Conservation (phyloP, 2,329 filamentous ascomycete species). For the Zymoseptoria passerinii region DNA sequence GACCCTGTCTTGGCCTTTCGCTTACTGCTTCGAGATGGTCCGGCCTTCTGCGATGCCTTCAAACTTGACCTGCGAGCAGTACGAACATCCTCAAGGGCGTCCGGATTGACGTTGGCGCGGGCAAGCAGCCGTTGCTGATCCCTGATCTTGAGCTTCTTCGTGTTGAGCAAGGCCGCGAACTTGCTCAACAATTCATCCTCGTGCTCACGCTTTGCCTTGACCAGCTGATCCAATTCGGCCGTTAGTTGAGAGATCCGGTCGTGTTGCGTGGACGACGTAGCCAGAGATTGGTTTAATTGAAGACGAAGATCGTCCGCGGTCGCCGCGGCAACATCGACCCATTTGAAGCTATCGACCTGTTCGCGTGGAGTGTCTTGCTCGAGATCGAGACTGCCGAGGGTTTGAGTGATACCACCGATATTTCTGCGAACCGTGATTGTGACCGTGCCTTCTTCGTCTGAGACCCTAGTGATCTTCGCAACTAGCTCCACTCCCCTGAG, state of each 20-base stretch:
- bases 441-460: slow-evolving; percentile 38
- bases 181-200: slow-evolving; percentile 61
- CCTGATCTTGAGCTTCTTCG: slow-evolving; percentile 72
- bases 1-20: slow-evolving; percentile 28
- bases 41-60: slow-evolving; percentile 15
- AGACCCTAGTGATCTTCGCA: slow-evolving; percentile 42
- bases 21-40: slow-evolving; percentile 25
- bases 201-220: slow-evolving; percentile 56
- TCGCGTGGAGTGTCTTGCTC: slow-evolving; percentile 46
- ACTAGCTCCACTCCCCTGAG: slow-evolving; percentile 49
- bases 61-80: slow-evolving; percentile 4
- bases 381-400: slow-evolving; percentile 57
- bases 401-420: slow-evolving; percentile 62
- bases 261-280: slow-evolving; percentile 41
- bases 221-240: slow-evolving; percentile 57
- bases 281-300: slow-evolving; percentile 35
- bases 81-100: slow-evolving; percentile 33
- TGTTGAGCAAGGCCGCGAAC: slow-evolving; percentile 62
- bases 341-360: slow-evolving; percentile 59
- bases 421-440: slow-evolving; percentile 57
- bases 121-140: slow-evolving; percentile 60
- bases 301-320: slow-evolving; percentile 35
- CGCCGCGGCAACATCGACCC: slow-evolving; percentile 55
- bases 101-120: slow-evolving; percentile 53
- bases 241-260: slow-evolving; percentile 51